Evolutionary conservation across 495 filamentous ascomycete genomes (phyloP), one percentile per base, ranked within the genome.

Genomic region (Penicillium bovifimosum): DNA sequence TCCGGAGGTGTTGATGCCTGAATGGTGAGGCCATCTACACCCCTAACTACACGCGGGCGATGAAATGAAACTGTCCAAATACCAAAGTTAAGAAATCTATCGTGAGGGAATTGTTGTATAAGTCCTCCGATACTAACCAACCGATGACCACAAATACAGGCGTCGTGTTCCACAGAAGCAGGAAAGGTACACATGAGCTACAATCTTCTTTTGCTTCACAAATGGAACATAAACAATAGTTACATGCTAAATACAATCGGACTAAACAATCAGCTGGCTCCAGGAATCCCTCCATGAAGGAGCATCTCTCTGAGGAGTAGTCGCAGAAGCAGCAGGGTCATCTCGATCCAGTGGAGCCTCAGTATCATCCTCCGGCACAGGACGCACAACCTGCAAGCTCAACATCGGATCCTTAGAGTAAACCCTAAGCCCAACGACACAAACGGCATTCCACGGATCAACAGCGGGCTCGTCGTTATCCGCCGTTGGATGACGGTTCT

Each of bases 391-490:
- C 56, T 83, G 70, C 24, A 84, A 67, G 17, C 66, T 71, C 27
- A 82, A 69, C 36, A 72, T 68, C 6, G 73, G 68, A 52, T 83
- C 80, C 60, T 82, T 77, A 20, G 71, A 83, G 65, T 89, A 93
- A 1, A 96, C 81, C 28, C 85, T 75, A 40, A 96, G 61, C 0
- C 90, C 89, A 0, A 93, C 80, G 2, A 91, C 87, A 38, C 82
- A 88, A 0, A 92, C 82, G 0, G 90, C 89, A 64, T 95, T 93
- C 90, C 90, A 96, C 1, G 88, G 86, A 42, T 91, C 80, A 27
- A 50, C 44, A 27, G 53, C 33, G 28, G 55, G 50, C 10, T 47
- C 50, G 5, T 61, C 45, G 6, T 50, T 9, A 0, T 48, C 47
- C 0, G 26, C 13, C 17, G 43, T 46, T 6, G 47, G 44, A 8